Evolutionary conservation across 148 eudicot genomes (phyloP), one percentile per base, ranked within the genome.

Genomic region (Rhododendron williamsianum): DNA sequence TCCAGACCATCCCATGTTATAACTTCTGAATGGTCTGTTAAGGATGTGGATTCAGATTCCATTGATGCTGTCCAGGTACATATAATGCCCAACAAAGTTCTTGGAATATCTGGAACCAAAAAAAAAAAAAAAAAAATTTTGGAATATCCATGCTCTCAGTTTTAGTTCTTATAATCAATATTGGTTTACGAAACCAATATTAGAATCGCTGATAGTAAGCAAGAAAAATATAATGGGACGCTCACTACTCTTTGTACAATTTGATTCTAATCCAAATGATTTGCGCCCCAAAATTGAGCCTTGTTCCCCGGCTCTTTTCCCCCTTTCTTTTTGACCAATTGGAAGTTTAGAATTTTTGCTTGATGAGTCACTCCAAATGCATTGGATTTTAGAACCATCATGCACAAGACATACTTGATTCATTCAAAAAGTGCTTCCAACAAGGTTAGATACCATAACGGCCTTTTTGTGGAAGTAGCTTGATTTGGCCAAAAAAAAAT

Each of bases 1-100:
- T 74, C 88, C 6, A 86, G 81, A 76, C 83, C 85, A 25, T 82
- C 94, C 11, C 82, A 86, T 72, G 87, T 90, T 46, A 58, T 90
- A 25, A 89, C 90, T 38, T 87, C 85, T 78, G 90, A 96, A 81
- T 96, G 98, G 98, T 87, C 86, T 65, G 94, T 96, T 6, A 93
- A 86, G 83, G 94, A 93, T 87, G 96, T 88, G 48, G 98, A 96
- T 90, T 90, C 94, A 11, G 98, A 96, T 69, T 92, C 98, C 85
- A 90, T 92, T 86, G 98, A 96, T 90, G 98, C 97, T 92, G 91
- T 96, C 45, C 98, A 96, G 98, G 98, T 96, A 87, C 36, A 16
- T 27, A 11, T 51, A 48, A 27, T 6, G 7, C 1, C 63, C 54
- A 38, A 4, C 0, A 16, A 49, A 25, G 10, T 52, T 33, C 58